These are phyloP conservation scores for Candida ulmi DNA, from an alignment of 805 yeast genomes.

Conservation along the genomic window DNA sequence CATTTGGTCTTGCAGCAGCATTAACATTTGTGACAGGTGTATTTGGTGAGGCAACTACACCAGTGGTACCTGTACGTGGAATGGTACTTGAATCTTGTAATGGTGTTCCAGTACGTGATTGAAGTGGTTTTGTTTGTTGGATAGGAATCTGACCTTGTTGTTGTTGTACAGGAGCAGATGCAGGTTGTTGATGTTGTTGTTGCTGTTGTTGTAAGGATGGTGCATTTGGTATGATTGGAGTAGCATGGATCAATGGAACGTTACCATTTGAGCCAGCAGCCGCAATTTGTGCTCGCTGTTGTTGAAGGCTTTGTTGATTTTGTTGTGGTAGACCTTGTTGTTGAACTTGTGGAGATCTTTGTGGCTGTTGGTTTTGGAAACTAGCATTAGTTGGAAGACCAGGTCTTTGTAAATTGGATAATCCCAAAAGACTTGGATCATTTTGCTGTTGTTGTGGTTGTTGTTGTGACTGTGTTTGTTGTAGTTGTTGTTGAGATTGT, in stretches of 20 bases:
- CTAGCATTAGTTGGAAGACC: neutral
- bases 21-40: slow-evolving; percentile 42
- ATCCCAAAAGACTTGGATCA: too few relatives aligned
- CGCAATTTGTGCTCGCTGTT: slow-evolving; percentile 15
- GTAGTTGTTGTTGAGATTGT: too few relatives aligned
- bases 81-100: slow-evolving; percentile 11
- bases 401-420: neutral
- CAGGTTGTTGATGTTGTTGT: slow-evolving; percentile 12
- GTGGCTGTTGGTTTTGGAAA: neutral
- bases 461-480: too few relatives aligned
- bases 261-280: too few relatives aligned
- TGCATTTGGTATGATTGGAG: too few relatives aligned
- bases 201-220: slow-evolving; percentile 5
- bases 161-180: slow-evolving; percentile 13
- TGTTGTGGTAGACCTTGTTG: slow-evolving; percentile 26
- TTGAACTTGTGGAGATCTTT: slow-evolving; percentile 12
- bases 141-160: slow-evolving; percentile 4
- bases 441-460: too few relatives aligned
- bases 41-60: slow-evolving; percentile 23
- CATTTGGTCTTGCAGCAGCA: slow-evolving; percentile 40
- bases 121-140: slow-evolving; percentile 11
- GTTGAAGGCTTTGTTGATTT: slow-evolving; percentile 24
- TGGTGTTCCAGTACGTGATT: slow-evolving; percentile 18
- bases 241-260: too few relatives aligned
- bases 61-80: slow-evolving; percentile 8